Evolutionary conservation across 2,329 filamentous ascomycete species (phyloP), one percentile per base, ranked within the genome.

Genomic region (Golovinomyces cichoracearum): DNA sequence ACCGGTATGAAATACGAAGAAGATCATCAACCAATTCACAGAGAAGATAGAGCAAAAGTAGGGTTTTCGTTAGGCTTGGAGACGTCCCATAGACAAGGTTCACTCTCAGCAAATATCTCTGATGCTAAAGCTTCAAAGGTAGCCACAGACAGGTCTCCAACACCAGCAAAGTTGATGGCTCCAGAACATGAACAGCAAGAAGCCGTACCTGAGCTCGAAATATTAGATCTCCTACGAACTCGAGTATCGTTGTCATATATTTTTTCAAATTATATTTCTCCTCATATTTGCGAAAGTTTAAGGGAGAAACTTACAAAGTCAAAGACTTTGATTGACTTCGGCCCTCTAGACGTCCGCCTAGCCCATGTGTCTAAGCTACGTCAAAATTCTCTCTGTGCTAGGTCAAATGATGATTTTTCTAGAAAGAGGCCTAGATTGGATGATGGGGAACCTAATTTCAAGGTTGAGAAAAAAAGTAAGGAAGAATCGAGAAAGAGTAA

Each of bases 401-500:
- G 83, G 48, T 76, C 77, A 1, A 64, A 76, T 7, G 71, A 68
- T 1, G 79, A 86, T 61, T 84, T 79, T 60, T 75, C 80, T 3
- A 70, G 77, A 19, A 88, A 86, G 61, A 71, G 78, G 15, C 63
- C 63, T 0, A 60, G 70, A 0, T 77, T 83, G 51, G 82, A 83
- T 7, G 57, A 59, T 31, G 78, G 83, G 27, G 73, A 75, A 22
- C 72, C 74, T 12, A 68, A 69, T 12, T 66, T 63, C 47, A 65
- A 78, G 2, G 76, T 75, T 2, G 82, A 86, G 61, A 93, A 90
- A 73, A 86, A 80, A 66, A 69, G 79, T 40, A 86, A 78, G 62
- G 76, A 80, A 64, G 85, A 93, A 47, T 88, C 93, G 52, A 86
- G 93, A 51, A 86, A 93, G 51, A 81, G 79, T 65, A 86, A 78